Conservation (phyloP, 2,329 filamentous ascomycete genomes). For the Atkinsonella hypoxylon region DNA sequence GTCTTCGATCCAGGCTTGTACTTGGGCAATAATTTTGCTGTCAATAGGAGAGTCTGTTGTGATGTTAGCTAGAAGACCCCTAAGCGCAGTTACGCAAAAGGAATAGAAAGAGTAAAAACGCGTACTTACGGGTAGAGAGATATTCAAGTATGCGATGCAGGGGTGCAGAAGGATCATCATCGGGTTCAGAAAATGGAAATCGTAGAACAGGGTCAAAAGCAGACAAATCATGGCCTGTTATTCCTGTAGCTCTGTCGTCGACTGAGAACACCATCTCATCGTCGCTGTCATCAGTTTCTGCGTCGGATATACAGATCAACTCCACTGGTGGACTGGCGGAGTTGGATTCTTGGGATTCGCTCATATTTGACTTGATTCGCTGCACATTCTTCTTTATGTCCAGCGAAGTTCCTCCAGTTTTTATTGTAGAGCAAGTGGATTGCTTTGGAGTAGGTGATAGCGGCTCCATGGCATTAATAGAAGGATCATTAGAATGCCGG, state of each 20-base stretch:
- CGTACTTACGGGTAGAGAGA: constrained; percentile 18
- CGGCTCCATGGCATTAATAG: not conserved
- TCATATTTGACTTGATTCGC: not conserved
- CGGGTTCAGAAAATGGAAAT: constrained; percentile 33
- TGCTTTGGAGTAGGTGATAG: not conserved
- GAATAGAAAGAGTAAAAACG: not conserved
- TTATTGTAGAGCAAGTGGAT: not conserved
- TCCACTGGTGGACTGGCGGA: constrained; percentile 33
- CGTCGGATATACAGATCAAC: constrained; percentile 24
- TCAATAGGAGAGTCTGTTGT: constrained; percentile 29
- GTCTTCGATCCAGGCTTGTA: constrained; percentile 38
- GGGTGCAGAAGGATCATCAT: constrained; percentile 19
- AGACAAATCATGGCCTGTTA: constrained; percentile 12
- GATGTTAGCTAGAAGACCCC: not conserved
- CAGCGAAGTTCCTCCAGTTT: not conserved
- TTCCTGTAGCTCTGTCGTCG: constrained; percentile 17
- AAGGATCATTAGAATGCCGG: constrained; percentile 25
- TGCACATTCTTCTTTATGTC: not conserved
- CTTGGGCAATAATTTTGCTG: constrained; percentile 28
- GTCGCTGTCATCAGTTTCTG: constrained; percentile 13
- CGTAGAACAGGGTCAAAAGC: constrained; percentile 29
- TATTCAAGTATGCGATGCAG: constrained; percentile 26
- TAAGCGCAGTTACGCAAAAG: not conserved
- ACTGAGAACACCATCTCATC: constrained; percentile 21
- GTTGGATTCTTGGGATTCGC: constrained; percentile 14